Percentiles rank a stretch among this genome's conserved stretches.
Conservation (phyloP, 1,139 yeast genomes). For the Meyerozyma athensensis region DNA sequence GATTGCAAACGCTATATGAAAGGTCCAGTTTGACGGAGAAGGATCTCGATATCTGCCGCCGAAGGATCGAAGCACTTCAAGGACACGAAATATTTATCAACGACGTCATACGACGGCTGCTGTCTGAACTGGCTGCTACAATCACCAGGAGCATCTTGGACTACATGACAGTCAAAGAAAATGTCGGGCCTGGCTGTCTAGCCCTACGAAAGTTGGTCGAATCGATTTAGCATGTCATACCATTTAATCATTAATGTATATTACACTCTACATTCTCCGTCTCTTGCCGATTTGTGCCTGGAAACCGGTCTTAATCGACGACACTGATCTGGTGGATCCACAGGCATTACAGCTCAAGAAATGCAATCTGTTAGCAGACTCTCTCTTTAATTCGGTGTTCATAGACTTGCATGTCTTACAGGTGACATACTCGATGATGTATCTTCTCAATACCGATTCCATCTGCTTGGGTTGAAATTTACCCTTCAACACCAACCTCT, state of each 20-base stretch:
- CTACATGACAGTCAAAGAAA: slow-evolving; percentile 48
- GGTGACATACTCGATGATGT: slow-evolving; percentile 94
- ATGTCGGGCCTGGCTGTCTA: slow-evolving; percentile 52
- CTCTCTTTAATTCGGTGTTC: slow-evolving; percentile 94
- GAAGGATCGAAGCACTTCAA: neutral
- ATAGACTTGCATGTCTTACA: slow-evolving; percentile 98
- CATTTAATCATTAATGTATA: slow-evolving; percentile 5
- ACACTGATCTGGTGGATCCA: slow-evolving; percentile 95
- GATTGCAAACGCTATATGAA: neutral
- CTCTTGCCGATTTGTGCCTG: slow-evolving; percentile 89
- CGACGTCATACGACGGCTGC: slow-evolving; percentile 1
- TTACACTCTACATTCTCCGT: slow-evolving; percentile 42
- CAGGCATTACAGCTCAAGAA: slow-evolving; percentile 97
- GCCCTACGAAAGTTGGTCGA: slow-evolving; percentile 51
- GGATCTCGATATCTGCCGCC: neutral
- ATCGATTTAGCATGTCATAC: slow-evolving; percentile 10
- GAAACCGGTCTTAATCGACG: slow-evolving; percentile 98
- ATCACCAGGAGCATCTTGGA: slow-evolving; percentile 28
- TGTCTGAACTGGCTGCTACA: slow-evolving; percentile 1
- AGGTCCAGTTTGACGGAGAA: neutral
- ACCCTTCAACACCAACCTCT: slow-evolving; percentile 95
- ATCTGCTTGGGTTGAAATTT: slow-evolving; percentile 96
- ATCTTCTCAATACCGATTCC: slow-evolving; percentile 94
- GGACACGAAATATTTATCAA: slow-evolving; percentile 2
- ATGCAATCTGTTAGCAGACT: slow-evolving; percentile 91